Evolutionary conservation across 1,139 yeast genomes (phyloP).

Genomic region (Geotrichum europaeum): DNA sequence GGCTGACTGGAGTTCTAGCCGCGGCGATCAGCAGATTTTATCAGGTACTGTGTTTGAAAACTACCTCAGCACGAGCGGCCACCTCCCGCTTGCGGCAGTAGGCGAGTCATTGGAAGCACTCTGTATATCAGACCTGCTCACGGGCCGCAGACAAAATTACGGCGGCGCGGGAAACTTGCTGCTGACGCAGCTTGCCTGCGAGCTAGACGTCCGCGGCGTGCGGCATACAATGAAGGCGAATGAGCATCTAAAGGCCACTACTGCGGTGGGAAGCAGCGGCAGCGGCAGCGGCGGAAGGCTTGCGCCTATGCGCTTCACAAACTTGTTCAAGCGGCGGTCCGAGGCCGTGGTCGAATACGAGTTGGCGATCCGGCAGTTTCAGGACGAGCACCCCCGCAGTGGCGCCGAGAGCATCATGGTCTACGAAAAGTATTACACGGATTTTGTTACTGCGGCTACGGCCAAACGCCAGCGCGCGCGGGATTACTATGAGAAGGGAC

Average conservation of each 20-base stretch:
- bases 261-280: background rate
- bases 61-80: conserved; percentile 29
- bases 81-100: conserved; percentile 22
- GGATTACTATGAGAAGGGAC: background rate
- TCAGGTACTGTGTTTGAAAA: conserved; percentile 35
- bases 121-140: conserved; percentile 20
- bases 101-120: conserved; percentile 25
- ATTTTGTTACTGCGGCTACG: background rate
- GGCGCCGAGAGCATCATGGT: conserved; percentile 3
- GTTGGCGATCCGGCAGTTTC: background rate
- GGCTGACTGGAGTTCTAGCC: conserved; percentile 27
- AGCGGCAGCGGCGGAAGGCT: background rate
- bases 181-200: conserved; percentile 13
- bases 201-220: conserved; percentile 16
- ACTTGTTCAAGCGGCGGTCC: background rate
- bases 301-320: background rate
- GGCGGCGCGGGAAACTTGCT: conserved; percentile 8
- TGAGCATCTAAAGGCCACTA: background rate
- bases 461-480: background rate
- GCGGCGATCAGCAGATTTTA: conserved; percentile 24
- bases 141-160: conserved; percentile 1
- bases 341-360: background rate
- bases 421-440: conserved; percentile 13
- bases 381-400: background rate
- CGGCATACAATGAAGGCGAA: background rate